Evolutionary conservation across 2,329 filamentous ascomycete species (phyloP).

Genomic region (Cercospora janseana): DNA sequence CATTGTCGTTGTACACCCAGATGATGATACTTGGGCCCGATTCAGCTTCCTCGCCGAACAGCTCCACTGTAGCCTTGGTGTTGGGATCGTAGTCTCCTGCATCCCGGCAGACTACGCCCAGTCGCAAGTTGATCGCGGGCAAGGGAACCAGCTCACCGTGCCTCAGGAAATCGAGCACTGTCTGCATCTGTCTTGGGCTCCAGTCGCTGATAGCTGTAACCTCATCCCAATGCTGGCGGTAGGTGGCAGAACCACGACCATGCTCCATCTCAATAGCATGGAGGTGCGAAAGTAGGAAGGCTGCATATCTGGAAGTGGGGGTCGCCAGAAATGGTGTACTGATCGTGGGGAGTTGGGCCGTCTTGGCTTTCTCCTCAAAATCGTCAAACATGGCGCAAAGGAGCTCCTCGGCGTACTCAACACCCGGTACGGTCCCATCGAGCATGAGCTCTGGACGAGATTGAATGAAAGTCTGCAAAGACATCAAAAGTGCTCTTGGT

Average conservation of each 20-base stretch:
- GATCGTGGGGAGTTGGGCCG: background rate
- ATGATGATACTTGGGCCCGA: background rate
- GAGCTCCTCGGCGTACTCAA: background rate
- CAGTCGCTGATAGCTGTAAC: background rate
- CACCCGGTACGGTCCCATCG: background rate
- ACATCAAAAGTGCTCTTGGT: conserved; percentile 7
- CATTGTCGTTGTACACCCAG: background rate
- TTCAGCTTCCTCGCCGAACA: background rate
- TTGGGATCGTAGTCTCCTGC: background rate
- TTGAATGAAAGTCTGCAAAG: background rate
- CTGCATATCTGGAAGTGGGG: background rate
- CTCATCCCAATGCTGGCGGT: background rate
- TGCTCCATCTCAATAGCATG: background rate
- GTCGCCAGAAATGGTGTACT: background rate
- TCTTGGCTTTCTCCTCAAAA: background rate
- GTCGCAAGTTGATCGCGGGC: background rate
- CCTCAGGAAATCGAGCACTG: conserved; percentile 4
- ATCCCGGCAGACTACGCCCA: background rate
- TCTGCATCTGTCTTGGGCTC: background rate
- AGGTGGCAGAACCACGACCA: background rate
- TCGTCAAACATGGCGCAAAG: conserved; percentile 6
- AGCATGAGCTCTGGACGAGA: background rate
- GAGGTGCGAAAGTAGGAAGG: background rate
- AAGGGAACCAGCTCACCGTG: background rate
- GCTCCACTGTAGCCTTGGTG: background rate